These are phyloP conservation scores for Apiosordaria backusii DNA, from an alignment of 495 filamentous ascomycete genomes.

Conservation along the genomic window DNA sequence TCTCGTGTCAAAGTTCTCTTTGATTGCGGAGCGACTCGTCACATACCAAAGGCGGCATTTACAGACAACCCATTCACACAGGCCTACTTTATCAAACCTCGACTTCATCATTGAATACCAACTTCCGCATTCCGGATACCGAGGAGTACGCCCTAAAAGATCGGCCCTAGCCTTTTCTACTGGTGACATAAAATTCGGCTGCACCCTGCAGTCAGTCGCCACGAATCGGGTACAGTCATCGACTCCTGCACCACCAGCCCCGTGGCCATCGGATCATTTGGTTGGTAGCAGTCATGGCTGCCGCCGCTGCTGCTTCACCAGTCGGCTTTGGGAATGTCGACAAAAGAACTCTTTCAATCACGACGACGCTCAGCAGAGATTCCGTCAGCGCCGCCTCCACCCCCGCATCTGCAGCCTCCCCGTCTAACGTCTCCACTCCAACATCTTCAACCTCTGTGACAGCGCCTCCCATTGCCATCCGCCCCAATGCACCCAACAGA, in stretches of 20 bases:
- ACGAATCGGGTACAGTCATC: background rate
- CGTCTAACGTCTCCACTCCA: slow-evolving; percentile 25
- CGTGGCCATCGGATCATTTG: background rate
- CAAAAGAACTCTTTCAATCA: slow-evolving; percentile 18
- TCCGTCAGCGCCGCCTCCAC: slow-evolving; percentile 23
- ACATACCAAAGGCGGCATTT: background rate
- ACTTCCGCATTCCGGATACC: slow-evolving; percentile 11
- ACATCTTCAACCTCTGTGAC: slow-evolving; percentile 19
- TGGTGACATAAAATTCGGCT: slow-evolving; percentile 17
- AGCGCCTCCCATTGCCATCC: slow-evolving; percentile 28
- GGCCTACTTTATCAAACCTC: background rate
- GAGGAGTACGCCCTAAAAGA: background rate
- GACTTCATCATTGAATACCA: background rate
- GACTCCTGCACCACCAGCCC: background rate
- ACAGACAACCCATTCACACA: background rate
- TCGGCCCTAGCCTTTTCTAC: background rate
- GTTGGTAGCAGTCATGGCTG: slow-evolving; percentile 16
- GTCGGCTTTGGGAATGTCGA: slow-evolving; percentile 5
- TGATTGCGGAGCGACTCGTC: background rate
- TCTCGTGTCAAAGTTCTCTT: background rate
- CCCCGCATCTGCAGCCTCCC: slow-evolving; percentile 31
- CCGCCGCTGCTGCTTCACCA: background rate
- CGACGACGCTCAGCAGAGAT: slow-evolving; percentile 14
- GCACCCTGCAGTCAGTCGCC: slow-evolving; percentile 15
- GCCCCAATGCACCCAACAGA: slow-evolving; percentile 27